These are phyloP conservation scores for Ascochyta pisi DNA, from an alignment of 2,329 filamentous ascomycete species.

Conservation along the genomic window DNA sequence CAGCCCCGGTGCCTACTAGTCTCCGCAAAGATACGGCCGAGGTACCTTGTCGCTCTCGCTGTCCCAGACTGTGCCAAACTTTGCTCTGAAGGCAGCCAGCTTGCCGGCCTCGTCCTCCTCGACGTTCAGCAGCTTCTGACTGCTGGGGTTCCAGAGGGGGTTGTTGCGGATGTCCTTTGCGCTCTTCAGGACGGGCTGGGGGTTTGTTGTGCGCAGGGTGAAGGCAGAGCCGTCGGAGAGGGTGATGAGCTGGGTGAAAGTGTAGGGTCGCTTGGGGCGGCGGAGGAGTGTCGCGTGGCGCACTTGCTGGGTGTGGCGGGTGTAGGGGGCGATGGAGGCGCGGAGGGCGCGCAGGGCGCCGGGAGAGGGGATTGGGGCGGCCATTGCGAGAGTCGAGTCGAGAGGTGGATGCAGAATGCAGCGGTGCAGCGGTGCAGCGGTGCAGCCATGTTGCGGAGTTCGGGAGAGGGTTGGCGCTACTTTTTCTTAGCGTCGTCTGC, in stretches of 20 bases:
- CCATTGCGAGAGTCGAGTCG: constrained; percentile 32
- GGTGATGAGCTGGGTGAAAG: constrained; percentile 95
- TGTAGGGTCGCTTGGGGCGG: constrained; percentile 91
- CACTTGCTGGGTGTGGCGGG: constrained; percentile 58
- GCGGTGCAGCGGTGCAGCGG: no score
- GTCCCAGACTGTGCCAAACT: constrained; percentile 88
- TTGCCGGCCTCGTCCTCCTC: constrained; percentile 95
- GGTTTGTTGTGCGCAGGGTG: constrained; percentile 78
- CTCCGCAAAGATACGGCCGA: not conserved
- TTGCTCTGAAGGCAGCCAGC: constrained; percentile 81
- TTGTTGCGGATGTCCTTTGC: constrained; percentile 90
- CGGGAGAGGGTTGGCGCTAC: constrained; percentile 14
- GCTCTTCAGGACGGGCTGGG: constrained; percentile 65
- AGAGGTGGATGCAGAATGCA: not conserved
- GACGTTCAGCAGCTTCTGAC: constrained; percentile 80
- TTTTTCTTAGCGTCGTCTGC: constrained; percentile 10
- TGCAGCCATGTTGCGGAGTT: constrained; percentile 28
- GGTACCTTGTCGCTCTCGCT: constrained; percentile 36
- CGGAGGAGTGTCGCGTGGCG: constrained; percentile 84
- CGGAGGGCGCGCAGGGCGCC: constrained; percentile 43
- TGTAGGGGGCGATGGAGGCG: constrained; percentile 30
- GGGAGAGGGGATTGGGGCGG: constrained; percentile 41
- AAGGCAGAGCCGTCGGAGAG: constrained; percentile 90
- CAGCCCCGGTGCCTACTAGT: not conserved
- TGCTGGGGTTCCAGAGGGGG: constrained; percentile 86